Evolutionary conservation across 768 basidiomycete species (phyloP).

Genomic region (Kwoniella sp.): DNA sequence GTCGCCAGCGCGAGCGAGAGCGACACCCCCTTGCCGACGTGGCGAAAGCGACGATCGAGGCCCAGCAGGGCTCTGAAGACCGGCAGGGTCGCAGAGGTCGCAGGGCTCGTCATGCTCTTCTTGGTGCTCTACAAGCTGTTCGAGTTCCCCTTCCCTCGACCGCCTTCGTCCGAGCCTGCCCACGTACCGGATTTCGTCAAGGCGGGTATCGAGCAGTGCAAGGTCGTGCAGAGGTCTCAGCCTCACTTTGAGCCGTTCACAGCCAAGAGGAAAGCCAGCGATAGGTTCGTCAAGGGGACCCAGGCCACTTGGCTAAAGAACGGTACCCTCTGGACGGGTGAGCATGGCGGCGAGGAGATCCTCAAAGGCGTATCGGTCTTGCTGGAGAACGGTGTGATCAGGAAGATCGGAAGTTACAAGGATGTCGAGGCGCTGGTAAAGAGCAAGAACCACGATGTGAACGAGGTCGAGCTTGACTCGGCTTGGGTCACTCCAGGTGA

Average conservation of each 20-base stretch:
- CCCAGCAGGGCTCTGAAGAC: not conserved
- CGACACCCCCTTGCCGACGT: too few species aligned
- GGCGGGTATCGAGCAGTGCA: constrained; percentile 45
- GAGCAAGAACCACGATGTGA: constrained; percentile 49
- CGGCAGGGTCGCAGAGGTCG: not conserved
- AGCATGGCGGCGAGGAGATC: constrained; percentile 57
- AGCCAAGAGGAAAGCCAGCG: constrained; percentile 25
- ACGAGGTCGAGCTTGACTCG: constrained; percentile 60
- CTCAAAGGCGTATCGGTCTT: constrained; percentile 61
- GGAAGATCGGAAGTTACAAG: constrained; percentile 56
- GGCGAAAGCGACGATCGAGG: too few species aligned
- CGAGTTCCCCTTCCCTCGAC: constrained; percentile 33
- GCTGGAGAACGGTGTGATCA: constrained; percentile 63
- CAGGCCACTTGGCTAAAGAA: constrained; percentile 60
- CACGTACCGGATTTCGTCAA: constrained; percentile 28
- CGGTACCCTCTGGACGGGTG: constrained; percentile 75
- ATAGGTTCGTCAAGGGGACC: constrained; percentile 55
- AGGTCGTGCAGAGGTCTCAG: constrained; percentile 33
- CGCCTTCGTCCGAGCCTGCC: constrained; percentile 9
- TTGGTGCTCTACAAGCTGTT: not conserved
- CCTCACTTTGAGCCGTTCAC: constrained; percentile 32
- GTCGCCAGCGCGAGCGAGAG: too few species aligned
- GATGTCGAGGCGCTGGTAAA: constrained; percentile 54
- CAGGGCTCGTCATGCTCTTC: not conserved
- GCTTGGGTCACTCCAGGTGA: constrained; percentile 72